Evolutionary conservation across 192 early-diverging fungal genomes (phyloP).

Genomic region (Coemansia sp.): DNA sequence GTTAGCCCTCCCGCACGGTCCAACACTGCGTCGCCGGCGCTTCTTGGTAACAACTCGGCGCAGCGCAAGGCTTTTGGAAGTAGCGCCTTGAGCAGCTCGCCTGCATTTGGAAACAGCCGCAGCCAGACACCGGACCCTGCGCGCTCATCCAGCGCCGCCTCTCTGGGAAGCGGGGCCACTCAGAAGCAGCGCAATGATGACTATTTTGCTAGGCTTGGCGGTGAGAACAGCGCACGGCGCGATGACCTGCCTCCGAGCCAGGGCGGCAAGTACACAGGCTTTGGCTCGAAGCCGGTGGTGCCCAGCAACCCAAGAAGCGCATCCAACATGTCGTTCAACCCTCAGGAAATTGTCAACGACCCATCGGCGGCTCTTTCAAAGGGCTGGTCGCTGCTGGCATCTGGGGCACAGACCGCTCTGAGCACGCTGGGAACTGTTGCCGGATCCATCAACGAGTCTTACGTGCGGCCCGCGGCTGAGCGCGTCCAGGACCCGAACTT

Average conservation of each 20-base stretch:
- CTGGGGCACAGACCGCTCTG: slow-evolving; percentile 54
- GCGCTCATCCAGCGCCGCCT: slow-evolving; percentile 10
- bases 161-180: slow-evolving; percentile 13
- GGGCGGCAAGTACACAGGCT: slow-evolving; percentile 75
- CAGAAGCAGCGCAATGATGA: slow-evolving; percentile 73
- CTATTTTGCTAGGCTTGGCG: slow-evolving; percentile 72
- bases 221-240: slow-evolving; percentile 58
- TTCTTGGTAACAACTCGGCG: slow-evolving; percentile 19
- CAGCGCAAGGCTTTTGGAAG: slow-evolving; percentile 54
- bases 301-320: background rate
- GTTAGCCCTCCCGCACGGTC: slow-evolving; percentile 28
- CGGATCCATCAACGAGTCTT: slow-evolving; percentile 62
- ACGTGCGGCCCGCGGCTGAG: slow-evolving; percentile 64
- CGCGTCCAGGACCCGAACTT: slow-evolving; percentile 68
- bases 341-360: slow-evolving; percentile 66
- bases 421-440: slow-evolving; percentile 43
- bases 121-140: slow-evolving; percentile 33
- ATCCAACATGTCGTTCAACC: slow-evolving; percentile 13
- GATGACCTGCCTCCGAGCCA: slow-evolving; percentile 71
- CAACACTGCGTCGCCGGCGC: slow-evolving; percentile 29
- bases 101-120: slow-evolving; percentile 18
- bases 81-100: slow-evolving; percentile 15
- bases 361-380: slow-evolving; percentile 66
- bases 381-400: slow-evolving; percentile 65
- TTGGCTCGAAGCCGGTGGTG: slow-evolving; percentile 60